Base-by-base conservation (phyloP, 2,329 filamentous ascomycete species). In the Corniculantispora saksenae region DNA sequence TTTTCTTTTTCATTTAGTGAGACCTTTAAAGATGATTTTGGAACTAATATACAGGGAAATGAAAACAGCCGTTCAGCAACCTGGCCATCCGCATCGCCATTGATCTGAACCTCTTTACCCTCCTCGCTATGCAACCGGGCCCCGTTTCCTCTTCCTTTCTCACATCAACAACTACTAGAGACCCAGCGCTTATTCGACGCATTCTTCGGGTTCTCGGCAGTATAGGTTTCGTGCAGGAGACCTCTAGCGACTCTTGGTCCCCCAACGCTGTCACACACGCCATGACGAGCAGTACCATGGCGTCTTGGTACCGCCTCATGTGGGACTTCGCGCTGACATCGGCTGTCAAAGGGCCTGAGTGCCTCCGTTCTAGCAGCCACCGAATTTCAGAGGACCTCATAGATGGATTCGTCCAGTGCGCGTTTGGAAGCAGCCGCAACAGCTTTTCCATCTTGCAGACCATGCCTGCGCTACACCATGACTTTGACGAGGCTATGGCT, bases 231-330 rank as follows among this genome's bases (percentile, higher is more conserved):
- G 62, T 64, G 29, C 27, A 50, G 1, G 62, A 64, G 23, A 47
- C 56, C 40, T 55, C 55, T 23, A 55, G 60, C 47, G 7, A 55
- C 40, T 23, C 32, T 10, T 64, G 62, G 62, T 40, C 38, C 29
- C 32, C 62, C 2, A 60, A 32, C 6, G 55, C 47, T 17, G 62
- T 64, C 13, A 64, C 62, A 19, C 62, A 54, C 23, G 62, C 62
- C 45, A 64, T 64, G 62, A 55, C 62, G 19, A 56, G 35, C 23
- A 47, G 60, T 13, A 55, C 50, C 6, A 57, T 64, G 21, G 40
- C 62, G 21, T 55, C 62, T 23, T 55, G 62, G 12, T 47, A 58
- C 40, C 47, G 62, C 25, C 60, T 64, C 55, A 64, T 64, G 62
- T 64, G 12, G 47, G 54, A 47, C 13, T 15, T 15, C 12, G 59